Percentiles rank a stretch among this genome's conserved stretches.
phyloP scores from a whole-genome alignment of 148 eudicot species.

The Camellia lanceoleosa region DNA sequence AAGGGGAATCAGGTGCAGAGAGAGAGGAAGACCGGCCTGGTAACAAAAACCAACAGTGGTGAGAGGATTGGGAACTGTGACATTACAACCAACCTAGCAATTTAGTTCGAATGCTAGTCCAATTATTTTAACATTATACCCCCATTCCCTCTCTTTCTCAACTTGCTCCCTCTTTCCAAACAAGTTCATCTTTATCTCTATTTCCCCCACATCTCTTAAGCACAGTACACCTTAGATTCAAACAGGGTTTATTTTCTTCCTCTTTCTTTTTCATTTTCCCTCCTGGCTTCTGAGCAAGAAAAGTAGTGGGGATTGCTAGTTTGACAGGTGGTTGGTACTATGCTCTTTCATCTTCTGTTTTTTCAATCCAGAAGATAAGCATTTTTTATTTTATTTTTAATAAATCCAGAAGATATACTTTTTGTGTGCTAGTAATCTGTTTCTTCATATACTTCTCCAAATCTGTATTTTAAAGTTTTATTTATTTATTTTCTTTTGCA shows the following conservation, averaged over 20 bases:
- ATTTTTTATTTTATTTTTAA: background rate
- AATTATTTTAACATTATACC: conserved; percentile 10
- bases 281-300: background rate
- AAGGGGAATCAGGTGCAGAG: conserved; percentile 14
- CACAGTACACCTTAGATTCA: conserved; percentile 16
- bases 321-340: background rate
- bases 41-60: conserved; percentile 19
- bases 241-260: background rate
- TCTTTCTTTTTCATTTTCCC: background rate
- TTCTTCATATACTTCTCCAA: too few relatives aligned
- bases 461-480: too few relatives aligned
- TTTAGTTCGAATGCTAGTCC: background rate
- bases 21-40: conserved; percentile 40
- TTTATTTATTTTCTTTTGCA: conserved; percentile 6
- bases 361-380: background rate
- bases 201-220: conserved; percentile 1
- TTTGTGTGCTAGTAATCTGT: background rate
- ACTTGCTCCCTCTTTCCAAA: conserved; percentile 3
- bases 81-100: conserved; percentile 18
- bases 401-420: background rate
- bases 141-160: background rate
- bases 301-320: conserved; percentile 7
- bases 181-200: background rate
- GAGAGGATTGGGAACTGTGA: conserved; percentile 34
- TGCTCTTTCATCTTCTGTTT: background rate